Base-by-base conservation (phyloP, 2,329 filamentous ascomycete genomes). In the Sporothrix mexicana region DNA sequence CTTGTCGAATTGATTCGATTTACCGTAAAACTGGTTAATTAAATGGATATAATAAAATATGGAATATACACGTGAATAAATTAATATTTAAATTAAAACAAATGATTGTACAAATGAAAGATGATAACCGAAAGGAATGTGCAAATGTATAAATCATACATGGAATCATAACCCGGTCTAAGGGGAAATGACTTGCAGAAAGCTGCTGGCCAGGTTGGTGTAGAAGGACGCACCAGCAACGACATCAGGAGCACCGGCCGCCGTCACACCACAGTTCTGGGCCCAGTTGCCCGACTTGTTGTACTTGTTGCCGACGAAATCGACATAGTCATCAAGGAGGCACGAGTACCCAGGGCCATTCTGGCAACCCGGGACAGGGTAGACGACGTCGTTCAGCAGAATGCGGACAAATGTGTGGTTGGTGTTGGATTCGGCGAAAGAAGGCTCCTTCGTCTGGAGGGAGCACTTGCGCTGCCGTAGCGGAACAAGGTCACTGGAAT, bases 341-440 rank as follows among this genome's bases (percentile, higher is more conserved):
- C 88, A 90, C 20, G 85, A 87, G 7, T 80, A 82, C 6, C 88
- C 90, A 3, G 87, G 88, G 0, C 87, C 89, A 74, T 81, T 82
- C 74, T 84, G 82, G 79, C 88, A 91, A 0, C 81, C 83, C 0
- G 86, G 84, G 0, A 91, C 79, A 0, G 87, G 87, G 77, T 91
- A 91, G 2, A 91, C 85, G 8, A 86, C 87, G 72, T 91, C 89
- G 76, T 92, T 91, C 57, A 91, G 81, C 12, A 85, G 81, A 67
- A 92, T 84, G 17, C 89, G 86, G 57, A 91, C 78, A 73, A 85
- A 89, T 17, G 80, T 83, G 53, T 80, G 79, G 53, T 81, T 83
- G 23, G 61, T 72, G 23, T 59, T 41, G 12, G 69, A 73, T 7
- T 67, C 57, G 1, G 72, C 71, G 30, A 75, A 74, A 10, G 69